A percentile compares a stretch with the other conserved stretches of the same genome.
These are phyloP conservation scores for Kwoniella bestiolae DNA, from an alignment of 768 basidiomycete genomes.

Conservation along the genomic window DNA sequence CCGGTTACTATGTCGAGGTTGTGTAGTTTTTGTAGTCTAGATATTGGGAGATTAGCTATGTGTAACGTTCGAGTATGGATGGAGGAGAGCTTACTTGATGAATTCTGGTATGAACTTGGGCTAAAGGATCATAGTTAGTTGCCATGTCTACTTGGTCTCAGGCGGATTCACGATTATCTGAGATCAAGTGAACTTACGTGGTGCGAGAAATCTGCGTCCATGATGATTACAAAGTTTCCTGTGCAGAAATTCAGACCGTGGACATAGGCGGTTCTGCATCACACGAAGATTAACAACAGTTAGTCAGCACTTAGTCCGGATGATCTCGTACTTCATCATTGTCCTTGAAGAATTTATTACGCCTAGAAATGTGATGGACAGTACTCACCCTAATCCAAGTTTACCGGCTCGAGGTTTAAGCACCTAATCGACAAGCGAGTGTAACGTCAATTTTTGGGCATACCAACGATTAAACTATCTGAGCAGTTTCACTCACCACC, in stretches of 20 bases:
- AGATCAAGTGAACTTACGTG: conserved; percentile 65
- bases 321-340: background rate
- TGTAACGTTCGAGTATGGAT: background rate
- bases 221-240: conserved; percentile 92
- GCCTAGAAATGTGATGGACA: background rate
- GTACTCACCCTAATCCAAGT: conserved; percentile 78
- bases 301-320: background rate
- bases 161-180: too few relatives aligned
- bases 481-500: conserved; percentile 65
- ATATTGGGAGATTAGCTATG: background rate
- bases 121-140: conserved; percentile 57
- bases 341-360: background rate
- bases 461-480: too few relatives aligned
- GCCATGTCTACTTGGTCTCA: too few relatives aligned
- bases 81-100: conserved; percentile 65
- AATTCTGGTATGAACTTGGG: conserved; percentile 95
- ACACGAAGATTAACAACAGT: background rate
- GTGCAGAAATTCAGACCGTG: conserved; percentile 87
- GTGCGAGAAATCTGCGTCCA: conserved; percentile 96
- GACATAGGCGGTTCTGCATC: conserved; percentile 80
- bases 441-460: too few relatives aligned
- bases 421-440: conserved; percentile 63
- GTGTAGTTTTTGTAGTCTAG: conserved; percentile 78
- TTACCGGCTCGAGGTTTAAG: conserved; percentile 87
- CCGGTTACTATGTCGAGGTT: conserved; percentile 93